Conservation (phyloP, 352 stramenopile genomes). For the Globisporangium paroecandrum region DNA sequence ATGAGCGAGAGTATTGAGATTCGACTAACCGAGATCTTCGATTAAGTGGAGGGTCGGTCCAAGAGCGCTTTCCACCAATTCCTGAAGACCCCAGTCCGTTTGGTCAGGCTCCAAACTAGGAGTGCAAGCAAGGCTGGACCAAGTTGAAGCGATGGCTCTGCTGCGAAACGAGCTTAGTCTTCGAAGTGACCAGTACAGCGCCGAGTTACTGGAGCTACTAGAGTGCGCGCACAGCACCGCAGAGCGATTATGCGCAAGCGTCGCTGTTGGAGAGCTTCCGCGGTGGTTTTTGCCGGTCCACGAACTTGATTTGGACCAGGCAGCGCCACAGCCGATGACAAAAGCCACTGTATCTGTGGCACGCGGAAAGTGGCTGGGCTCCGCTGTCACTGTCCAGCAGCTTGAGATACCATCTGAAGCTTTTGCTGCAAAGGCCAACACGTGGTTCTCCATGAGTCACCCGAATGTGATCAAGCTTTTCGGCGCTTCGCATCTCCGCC, state of each 20-base stretch:
- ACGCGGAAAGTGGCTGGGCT: background rate
- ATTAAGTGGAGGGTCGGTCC: too few species aligned
- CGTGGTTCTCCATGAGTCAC: constrained; percentile 22
- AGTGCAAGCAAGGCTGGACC: too few species aligned
- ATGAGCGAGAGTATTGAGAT: background rate
- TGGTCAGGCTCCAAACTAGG: too few species aligned
- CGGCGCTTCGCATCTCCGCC: background rate
- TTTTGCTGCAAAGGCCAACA: background rate
- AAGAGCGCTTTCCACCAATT: too few species aligned
- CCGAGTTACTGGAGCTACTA: constrained; percentile 1
- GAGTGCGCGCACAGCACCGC: background rate
- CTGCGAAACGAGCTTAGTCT: too few species aligned
- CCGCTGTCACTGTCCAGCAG: background rate
- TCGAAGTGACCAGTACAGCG: background rate
- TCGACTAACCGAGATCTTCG: too few species aligned
- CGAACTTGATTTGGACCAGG: constrained; percentile 28
- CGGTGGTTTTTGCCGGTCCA: constrained; percentile 75
- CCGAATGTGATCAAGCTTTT: background rate
- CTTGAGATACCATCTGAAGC: background rate
- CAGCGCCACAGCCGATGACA: too few species aligned
- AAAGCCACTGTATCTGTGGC: background rate
- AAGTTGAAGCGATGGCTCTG: too few species aligned
- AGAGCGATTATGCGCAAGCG: too few species aligned
- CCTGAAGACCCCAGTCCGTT: too few species aligned
- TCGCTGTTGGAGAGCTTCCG: background rate